Evolutionary conservation across 176 grass and related monocot species (phyloP).

Genomic region (Zoysia pacifica): DNA sequence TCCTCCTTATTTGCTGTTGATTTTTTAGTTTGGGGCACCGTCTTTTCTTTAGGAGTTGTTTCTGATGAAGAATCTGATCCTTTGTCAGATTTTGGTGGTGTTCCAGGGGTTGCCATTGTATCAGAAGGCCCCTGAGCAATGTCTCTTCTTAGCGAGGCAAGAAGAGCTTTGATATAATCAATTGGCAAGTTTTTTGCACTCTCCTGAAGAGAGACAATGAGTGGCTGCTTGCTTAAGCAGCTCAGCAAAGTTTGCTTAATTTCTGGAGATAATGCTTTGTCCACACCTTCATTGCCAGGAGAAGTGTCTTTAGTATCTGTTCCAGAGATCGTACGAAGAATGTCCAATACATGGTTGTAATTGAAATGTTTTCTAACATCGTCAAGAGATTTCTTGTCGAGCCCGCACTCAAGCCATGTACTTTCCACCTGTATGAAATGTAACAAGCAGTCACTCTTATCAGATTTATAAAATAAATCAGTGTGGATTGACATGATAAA

Average conservation of each 20-base stretch:
- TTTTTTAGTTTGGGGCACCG: constrained; percentile 26
- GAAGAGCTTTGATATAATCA: constrained; percentile 48
- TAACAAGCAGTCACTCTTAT: background rate
- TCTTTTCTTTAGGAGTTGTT: constrained; percentile 30
- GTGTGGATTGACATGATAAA: background rate
- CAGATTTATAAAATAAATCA: constrained; percentile 33
- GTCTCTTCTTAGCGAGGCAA: constrained; percentile 45
- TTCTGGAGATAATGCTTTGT: constrained; percentile 41
- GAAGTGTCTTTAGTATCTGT: constrained; percentile 16
- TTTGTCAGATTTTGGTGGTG: constrained; percentile 8
- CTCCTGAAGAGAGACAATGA: constrained; percentile 19
- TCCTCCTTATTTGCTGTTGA: constrained; percentile 28
- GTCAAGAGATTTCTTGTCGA: constrained; percentile 50
- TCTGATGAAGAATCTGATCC: constrained; percentile 5
- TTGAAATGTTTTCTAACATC: constrained; percentile 48
- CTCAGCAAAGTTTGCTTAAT: constrained; percentile 39
- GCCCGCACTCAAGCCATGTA: constrained; percentile 52
- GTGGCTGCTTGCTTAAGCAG: constrained; percentile 54
- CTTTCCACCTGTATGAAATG: constrained; percentile 56
- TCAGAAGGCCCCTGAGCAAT: constrained; percentile 37
- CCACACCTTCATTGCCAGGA: constrained; percentile 30
- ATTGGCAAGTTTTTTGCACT: constrained; percentile 24
- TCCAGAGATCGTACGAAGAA: constrained; percentile 38
- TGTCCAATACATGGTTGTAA: constrained; percentile 45
- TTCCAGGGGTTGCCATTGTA: background rate